These are phyloP conservation scores for Ettlia oleoabundans DNA, from an alignment of 139 green algal species.

Conservation along the genomic window DNA sequence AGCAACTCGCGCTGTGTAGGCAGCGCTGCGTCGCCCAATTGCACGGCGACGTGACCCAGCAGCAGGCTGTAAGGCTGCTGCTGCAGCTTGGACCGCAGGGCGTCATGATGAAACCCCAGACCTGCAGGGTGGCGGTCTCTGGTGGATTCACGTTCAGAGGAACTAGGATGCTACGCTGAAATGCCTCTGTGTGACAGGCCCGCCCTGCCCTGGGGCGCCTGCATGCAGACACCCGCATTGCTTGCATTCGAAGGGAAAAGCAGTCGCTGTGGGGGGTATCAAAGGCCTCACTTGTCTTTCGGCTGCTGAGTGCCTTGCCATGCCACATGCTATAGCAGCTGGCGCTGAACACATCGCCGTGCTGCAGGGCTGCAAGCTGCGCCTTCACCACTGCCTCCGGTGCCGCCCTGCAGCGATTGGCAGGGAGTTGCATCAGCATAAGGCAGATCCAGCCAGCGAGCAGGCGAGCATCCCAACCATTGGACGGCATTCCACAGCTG, in stretches of 20 bases:
- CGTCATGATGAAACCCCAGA: constrained; percentile 12
- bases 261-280: too few relatives aligned
- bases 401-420: constrained; percentile 15
- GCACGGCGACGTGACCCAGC: constrained; percentile 7
- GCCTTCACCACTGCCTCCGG: constrained; percentile 33
- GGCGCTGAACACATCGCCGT: constrained; percentile 28
- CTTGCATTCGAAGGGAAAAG: background rate
- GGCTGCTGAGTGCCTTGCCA: background rate
- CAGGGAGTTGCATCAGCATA: too few relatives aligned
- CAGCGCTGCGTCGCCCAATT: constrained; percentile 2
- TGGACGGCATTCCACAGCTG: too few relatives aligned
- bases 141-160: too few relatives aligned
- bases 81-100: constrained; percentile 4
- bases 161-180: too few relatives aligned
- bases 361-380: constrained; percentile 37
- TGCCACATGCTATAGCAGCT: constrained; percentile 22
- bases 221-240: too few relatives aligned
- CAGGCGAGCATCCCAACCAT: too few relatives aligned
- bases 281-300: background rate
- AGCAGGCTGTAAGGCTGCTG: constrained; percentile 20
- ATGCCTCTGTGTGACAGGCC: too few relatives aligned
- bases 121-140: too few relatives aligned
- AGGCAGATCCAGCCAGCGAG: too few relatives aligned
- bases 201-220: too few relatives aligned
- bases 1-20: constrained; percentile 33